These are phyloP conservation scores for Ramaria sp. DNA, from an alignment of 768 basidiomycete species.

Conservation along the genomic window DNA sequence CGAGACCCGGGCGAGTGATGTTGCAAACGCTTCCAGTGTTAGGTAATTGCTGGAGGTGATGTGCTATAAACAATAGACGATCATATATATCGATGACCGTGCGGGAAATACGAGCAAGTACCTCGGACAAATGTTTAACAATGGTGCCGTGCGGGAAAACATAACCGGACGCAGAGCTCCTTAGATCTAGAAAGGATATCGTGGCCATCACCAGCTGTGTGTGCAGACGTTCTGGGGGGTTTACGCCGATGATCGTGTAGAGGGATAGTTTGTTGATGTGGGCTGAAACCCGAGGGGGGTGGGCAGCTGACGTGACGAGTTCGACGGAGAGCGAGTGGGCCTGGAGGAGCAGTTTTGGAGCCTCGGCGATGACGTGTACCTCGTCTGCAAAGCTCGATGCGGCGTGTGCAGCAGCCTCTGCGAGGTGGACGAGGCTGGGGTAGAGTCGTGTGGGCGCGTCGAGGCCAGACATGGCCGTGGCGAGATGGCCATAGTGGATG, in stretches of 20 bases:
- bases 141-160: conserved; percentile 22
- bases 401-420: conserved; percentile 24
- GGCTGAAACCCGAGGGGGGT: conserved; percentile 12
- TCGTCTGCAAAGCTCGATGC: too few relatives aligned
- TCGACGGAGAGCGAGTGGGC: conserved; percentile 34
- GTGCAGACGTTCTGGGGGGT: conserved; percentile 53
- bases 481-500: conserved; percentile 54
- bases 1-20: conserved; percentile 32
- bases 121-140: conserved; percentile 19
- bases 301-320: conserved; percentile 15
- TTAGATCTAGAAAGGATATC: conserved; percentile 30
- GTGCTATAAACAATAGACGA: conserved; percentile 23
- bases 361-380: conserved; percentile 31
- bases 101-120: conserved; percentile 10
- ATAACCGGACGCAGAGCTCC: background rate
- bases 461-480: conserved; percentile 32
- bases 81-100: background rate
- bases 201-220: conserved; percentile 54
- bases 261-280: conserved; percentile 36
- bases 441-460: conserved; percentile 18
- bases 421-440: conserved; percentile 21
- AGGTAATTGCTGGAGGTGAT: conserved; percentile 40
- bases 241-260: conserved; percentile 56
- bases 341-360: conserved; percentile 42
- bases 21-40: conserved; percentile 50